Evolutionary conservation across 306 rosid species (phyloP).

Genomic region (Quercus robur): DNA sequence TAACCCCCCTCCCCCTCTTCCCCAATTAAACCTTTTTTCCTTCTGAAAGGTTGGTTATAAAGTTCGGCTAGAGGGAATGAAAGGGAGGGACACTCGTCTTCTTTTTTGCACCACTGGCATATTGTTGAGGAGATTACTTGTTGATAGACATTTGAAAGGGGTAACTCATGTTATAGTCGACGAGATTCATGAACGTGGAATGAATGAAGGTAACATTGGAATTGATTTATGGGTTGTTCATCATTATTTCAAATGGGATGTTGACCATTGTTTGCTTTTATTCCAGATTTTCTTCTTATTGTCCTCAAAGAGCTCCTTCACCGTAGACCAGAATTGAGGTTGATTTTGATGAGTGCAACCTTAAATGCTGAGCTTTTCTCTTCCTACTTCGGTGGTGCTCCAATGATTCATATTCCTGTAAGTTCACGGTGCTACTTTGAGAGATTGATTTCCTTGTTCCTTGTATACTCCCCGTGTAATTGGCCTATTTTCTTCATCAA

Average conservation of each 20-base stretch:
- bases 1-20: background rate
- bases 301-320: slow-evolving; percentile 93
- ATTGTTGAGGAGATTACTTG: slow-evolving; percentile 85
- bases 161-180: slow-evolving; percentile 93
- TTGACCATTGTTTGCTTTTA: slow-evolving; percentile 21
- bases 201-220: slow-evolving; percentile 80
- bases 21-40: background rate
- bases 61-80: slow-evolving; percentile 94
- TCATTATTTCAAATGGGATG: slow-evolving; percentile 14
- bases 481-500: no score
- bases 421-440: slow-evolving; percentile 7
- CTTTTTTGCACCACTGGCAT: slow-evolving; percentile 98
- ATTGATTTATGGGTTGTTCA: background rate
- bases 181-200: slow-evolving; percentile 99
- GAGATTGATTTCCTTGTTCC: no score
- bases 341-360: slow-evolving; percentile 98
- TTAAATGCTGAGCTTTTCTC: slow-evolving; percentile 87
- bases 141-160: slow-evolving; percentile 79
- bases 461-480: no score
- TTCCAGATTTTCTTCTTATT: slow-evolving; percentile 93
- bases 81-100: slow-evolving; percentile 85
- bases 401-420: slow-evolving; percentile 64
- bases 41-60: slow-evolving; percentile 84
- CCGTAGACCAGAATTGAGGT: slow-evolving; percentile 73
- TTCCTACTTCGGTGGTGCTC: slow-evolving; percentile 71